Conservation (phyloP, 192 early-diverging fungal species). For the Phlyctochytrium planicorne region DNA sequence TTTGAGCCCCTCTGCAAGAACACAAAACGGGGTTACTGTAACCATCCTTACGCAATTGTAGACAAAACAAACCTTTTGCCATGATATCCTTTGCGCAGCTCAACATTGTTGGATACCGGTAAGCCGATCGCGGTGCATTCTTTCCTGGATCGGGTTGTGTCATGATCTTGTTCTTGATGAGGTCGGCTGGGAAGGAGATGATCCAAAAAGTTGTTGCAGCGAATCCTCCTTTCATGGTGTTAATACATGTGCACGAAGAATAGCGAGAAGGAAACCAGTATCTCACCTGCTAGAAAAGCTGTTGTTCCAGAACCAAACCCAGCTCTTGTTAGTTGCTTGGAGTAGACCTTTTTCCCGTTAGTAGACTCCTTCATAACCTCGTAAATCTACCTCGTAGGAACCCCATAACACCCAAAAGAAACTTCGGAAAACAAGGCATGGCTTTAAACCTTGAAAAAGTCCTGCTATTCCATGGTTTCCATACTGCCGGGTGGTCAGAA, state of each 20-base stretch:
- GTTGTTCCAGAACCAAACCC: slow-evolving; percentile 32
- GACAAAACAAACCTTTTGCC: background rate
- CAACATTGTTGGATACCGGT: slow-evolving; percentile 56
- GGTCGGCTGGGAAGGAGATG: slow-evolving; percentile 76
- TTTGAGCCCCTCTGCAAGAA: slow-evolving; percentile 61
- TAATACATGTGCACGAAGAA: slow-evolving; percentile 58
- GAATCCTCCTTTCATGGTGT: slow-evolving; percentile 52
- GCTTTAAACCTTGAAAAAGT: slow-evolving; percentile 79
- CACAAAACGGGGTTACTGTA: slow-evolving; percentile 20
- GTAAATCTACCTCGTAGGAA: slow-evolving; percentile 54
- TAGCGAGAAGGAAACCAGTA: slow-evolving; percentile 4
- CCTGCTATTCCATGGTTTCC: slow-evolving; percentile 75
- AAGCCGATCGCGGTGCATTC: slow-evolving; percentile 6
- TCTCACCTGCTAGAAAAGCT: slow-evolving; percentile 47
- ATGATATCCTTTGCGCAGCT: slow-evolving; percentile 57
- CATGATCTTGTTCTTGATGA: slow-evolving; percentile 94
- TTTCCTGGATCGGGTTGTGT: slow-evolving; percentile 62
- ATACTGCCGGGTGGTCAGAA: slow-evolving; percentile 38
- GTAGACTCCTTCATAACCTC: background rate
- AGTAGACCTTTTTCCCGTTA: slow-evolving; percentile 53
- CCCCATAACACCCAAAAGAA: slow-evolving; percentile 81
- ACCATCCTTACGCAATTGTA: background rate
- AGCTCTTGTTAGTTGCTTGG: slow-evolving; percentile 44
- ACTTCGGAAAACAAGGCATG: slow-evolving; percentile 82
- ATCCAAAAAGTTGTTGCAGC: slow-evolving; percentile 92